Base-by-base conservation (phyloP, 2,329 filamentous ascomycete species). In the Talaromyces sp. region DNA sequence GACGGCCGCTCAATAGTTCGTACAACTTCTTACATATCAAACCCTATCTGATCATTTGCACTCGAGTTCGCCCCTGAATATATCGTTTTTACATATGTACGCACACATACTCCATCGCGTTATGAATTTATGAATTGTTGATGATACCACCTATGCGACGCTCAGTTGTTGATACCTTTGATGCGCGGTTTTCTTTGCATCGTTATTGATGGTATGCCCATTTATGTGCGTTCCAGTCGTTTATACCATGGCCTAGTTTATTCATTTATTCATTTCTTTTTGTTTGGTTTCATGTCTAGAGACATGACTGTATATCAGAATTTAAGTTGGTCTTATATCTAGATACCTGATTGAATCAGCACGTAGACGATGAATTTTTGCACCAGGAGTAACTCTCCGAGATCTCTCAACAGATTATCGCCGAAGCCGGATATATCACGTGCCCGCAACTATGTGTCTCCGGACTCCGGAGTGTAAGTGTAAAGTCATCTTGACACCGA, bases 381-480 rank as follows among this genome's bases (percentile, higher is more conserved):
- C 13, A 45, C 13, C 36, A 9, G 28, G 9, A 31, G 28, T 31
- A 31, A 9, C n/a, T n/a, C n/a, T n/a, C 52, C 36, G 52, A 25
- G 52, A 22, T 54, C 52, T 52, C 19, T 15, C 13, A 10, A 22
- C 19, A 22, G 15, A 56, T 21, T 46, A 40, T 36, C 33, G 28
- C 54, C 54, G 54, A 46, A 37, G 41, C 54, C 54, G 54, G 54
- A 33, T 7, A 37, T 28, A 36, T 57, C 56, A 57, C 56, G 56
- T 57, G 56, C 28, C n/a, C 21, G 33, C 40, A 40, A 21, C n/a
- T 45, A 37, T 19, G 35, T 45, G 21, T 28, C 22, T 50, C 39
- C 52, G 40, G 33, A 17, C 22, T 22, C 53, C 54, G 54, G 41
- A 48, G 36, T 46, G 22, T 15, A 40, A 48, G 37, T 55, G 41